These are phyloP conservation scores for Ascochyta pisi DNA, from an alignment of 2,329 filamentous ascomycete genomes.

Conservation along the genomic window DNA sequence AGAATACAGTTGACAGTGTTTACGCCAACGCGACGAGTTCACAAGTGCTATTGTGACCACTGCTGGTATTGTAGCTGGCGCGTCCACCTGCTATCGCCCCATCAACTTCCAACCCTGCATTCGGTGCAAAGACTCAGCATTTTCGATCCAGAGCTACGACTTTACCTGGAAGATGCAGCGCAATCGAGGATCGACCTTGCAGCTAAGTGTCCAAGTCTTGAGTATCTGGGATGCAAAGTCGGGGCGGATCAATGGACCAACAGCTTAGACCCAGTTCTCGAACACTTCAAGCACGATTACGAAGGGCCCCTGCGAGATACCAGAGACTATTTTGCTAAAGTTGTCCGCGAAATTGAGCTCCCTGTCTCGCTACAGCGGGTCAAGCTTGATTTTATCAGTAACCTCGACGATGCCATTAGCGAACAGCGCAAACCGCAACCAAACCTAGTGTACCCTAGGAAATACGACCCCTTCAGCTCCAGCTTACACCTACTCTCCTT, in stretches of 20 bases:
- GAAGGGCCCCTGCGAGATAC: constrained; percentile 27
- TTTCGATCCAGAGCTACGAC: background rate
- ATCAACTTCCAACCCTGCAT: constrained; percentile 14
- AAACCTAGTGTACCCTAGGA: constrained; percentile 19
- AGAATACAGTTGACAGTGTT: background rate
- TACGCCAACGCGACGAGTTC: background rate
- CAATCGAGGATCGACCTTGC: constrained; percentile 19
- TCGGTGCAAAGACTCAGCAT: constrained; percentile 17
- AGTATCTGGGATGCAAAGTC: constrained; percentile 8
- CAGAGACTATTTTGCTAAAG: constrained; percentile 24
- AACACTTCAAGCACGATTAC: constrained; percentile 18
- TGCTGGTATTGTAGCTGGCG: constrained; percentile 13
- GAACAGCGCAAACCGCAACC: constrained; percentile 10
- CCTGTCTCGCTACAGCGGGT: constrained; percentile 19
- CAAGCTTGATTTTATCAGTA: constrained; percentile 15
- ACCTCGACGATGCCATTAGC: background rate
- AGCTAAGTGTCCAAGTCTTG: constrained; percentile 7
- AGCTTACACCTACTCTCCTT: constrained; percentile 24
- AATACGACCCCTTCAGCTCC: constrained; percentile 24
- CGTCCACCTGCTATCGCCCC: constrained; percentile 17
- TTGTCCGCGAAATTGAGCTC: constrained; percentile 6
- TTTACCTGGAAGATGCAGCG: background rate
- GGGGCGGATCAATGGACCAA: constrained; percentile 9
- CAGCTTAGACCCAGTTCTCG: background rate
- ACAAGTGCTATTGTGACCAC: constrained; percentile 3